Evolutionary conservation across 495 filamentous ascomycete species (phyloP).

Genomic region (Aspergillus olivimuriae): DNA sequence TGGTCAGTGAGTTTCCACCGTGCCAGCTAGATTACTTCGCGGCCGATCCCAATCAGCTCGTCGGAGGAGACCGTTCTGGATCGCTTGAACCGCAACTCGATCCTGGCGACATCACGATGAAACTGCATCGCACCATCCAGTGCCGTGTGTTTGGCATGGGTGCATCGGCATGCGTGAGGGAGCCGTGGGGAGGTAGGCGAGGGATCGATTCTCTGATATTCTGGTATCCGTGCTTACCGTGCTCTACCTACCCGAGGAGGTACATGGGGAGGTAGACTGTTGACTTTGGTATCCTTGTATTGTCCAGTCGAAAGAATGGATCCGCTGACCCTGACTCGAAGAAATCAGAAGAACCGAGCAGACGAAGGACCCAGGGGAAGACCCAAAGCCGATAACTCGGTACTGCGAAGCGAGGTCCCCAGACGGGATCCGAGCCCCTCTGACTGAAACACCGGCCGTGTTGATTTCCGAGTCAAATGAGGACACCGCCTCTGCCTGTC

Average conservation of each 20-base stretch:
- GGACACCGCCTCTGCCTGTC: too few relatives aligned
- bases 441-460: conserved; percentile 11
- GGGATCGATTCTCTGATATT: too few relatives aligned
- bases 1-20: neutral
- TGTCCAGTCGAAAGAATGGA: too few relatives aligned
- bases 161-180: neutral
- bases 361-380: too few relatives aligned
- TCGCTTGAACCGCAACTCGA: neutral
- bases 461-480: too few relatives aligned
- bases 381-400: neutral
- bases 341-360: too few relatives aligned
- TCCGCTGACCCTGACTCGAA: too few relatives aligned
- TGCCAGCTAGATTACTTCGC: conserved; percentile 3
- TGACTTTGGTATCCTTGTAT: too few relatives aligned
- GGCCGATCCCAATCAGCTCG: conserved; percentile 7
- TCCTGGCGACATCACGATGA: neutral
- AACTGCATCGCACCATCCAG: neutral
- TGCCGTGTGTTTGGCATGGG: neutral
- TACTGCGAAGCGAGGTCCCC: neutral
- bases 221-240: too few relatives aligned
- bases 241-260: too few relatives aligned
- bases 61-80: neutral
- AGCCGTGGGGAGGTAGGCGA: too few relatives aligned
- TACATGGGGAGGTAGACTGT: too few relatives aligned
- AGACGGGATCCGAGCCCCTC: conserved; percentile 3